These are phyloP conservation scores for Nigrospora oryzae DNA, from an alignment of 2,329 filamentous ascomycete genomes.

Conservation along the genomic window DNA sequence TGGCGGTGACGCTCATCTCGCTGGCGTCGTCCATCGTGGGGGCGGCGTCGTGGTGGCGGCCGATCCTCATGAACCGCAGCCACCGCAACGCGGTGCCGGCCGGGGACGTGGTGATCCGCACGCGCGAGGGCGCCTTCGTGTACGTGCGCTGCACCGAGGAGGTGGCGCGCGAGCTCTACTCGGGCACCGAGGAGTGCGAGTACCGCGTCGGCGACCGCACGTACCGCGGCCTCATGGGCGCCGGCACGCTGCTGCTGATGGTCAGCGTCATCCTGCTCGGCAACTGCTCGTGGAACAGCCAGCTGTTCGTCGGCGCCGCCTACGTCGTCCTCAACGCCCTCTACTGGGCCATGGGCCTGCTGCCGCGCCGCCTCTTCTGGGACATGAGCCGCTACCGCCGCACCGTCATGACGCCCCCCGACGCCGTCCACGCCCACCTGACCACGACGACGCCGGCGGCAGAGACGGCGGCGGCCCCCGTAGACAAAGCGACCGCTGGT, in stretches of 20 bases:
- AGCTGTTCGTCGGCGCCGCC: slow-evolving; percentile 46
- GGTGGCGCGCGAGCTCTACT: slow-evolving; percentile 54
- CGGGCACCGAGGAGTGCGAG: slow-evolving; percentile 48
- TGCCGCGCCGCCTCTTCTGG: slow-evolving; percentile 44
- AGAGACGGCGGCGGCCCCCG: too few relatives aligned
- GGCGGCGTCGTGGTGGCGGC: slow-evolving; percentile 49
- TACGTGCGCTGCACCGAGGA: slow-evolving; percentile 49
- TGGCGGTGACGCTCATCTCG: slow-evolving; percentile 44
- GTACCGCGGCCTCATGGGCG: slow-evolving; percentile 46
- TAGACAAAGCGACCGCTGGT: too few relatives aligned
- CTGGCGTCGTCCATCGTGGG: slow-evolving; percentile 45
- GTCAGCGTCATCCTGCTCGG: slow-evolving; percentile 50
- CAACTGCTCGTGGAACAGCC: slow-evolving; percentile 53
- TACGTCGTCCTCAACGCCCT: slow-evolving; percentile 53
- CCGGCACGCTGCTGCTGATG: slow-evolving; percentile 54
- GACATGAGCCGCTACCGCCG: slow-evolving; percentile 44
- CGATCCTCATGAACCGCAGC: slow-evolving; percentile 42
- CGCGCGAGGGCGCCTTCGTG: slow-evolving; percentile 51
- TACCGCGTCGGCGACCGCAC: slow-evolving; percentile 38
- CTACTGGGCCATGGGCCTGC: slow-evolving; percentile 48
- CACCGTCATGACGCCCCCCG: slow-evolving; percentile 28
- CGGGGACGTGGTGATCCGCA: slow-evolving; percentile 54
- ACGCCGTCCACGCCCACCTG: slow-evolving; percentile 23
- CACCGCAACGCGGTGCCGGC: slow-evolving; percentile 38
- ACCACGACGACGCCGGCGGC: too few relatives aligned